Percentiles rank a stretch among this genome's conserved stretches.
phyloP scores from a whole-genome alignment of 2,329 filamentous ascomycete species.

The Parascedosporium putredinis region DNA sequence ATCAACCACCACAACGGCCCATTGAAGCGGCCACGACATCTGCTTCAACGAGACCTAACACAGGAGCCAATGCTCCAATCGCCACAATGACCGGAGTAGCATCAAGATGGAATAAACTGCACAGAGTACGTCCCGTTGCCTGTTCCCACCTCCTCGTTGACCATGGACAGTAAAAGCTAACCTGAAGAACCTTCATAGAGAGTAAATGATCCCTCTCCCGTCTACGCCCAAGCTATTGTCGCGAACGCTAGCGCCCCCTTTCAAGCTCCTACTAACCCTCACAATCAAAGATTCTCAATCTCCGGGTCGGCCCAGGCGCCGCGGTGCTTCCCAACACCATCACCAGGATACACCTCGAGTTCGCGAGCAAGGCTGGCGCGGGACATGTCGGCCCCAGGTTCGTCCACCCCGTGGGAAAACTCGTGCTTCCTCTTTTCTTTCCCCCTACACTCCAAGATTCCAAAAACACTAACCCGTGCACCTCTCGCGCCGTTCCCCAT shows the following conservation, averaged over 20 bases:
- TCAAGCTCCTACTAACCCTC: conserved; percentile 9
- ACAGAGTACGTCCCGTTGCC: conserved; percentile 39
- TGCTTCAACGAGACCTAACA: background rate
- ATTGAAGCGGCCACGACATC: background rate
- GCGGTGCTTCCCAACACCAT: conserved; percentile 69
- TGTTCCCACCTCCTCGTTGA: conserved; percentile 11
- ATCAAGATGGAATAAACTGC: conserved; percentile 58
- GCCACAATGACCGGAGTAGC: conserved; percentile 33
- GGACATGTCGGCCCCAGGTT: conserved; percentile 69
- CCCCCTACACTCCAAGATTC: too few relatives aligned
- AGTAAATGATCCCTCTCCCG: too few relatives aligned
- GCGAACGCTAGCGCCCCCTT: conserved; percentile 10
- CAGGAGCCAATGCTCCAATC: background rate
- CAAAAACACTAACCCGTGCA: too few relatives aligned
- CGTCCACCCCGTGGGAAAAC: conserved; percentile 14
- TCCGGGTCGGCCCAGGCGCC: conserved; percentile 76
- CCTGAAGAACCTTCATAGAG: conserved; percentile 24
- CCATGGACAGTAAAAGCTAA: background rate
- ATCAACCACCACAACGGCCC: too few relatives aligned
- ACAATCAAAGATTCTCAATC: conserved; percentile 51
- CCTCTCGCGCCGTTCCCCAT: conserved; percentile 18
- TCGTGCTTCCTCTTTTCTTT: conserved; percentile 10
- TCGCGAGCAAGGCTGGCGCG: conserved; percentile 48
- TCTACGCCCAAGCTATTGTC: too few relatives aligned
- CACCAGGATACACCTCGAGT: conserved; percentile 64